A percentile compares a stretch with the other conserved stretches of the same genome.
Evolutionary conservation across 2,329 filamentous ascomycete species (phyloP).

Genomic region (Cercospora sp.): DNA sequence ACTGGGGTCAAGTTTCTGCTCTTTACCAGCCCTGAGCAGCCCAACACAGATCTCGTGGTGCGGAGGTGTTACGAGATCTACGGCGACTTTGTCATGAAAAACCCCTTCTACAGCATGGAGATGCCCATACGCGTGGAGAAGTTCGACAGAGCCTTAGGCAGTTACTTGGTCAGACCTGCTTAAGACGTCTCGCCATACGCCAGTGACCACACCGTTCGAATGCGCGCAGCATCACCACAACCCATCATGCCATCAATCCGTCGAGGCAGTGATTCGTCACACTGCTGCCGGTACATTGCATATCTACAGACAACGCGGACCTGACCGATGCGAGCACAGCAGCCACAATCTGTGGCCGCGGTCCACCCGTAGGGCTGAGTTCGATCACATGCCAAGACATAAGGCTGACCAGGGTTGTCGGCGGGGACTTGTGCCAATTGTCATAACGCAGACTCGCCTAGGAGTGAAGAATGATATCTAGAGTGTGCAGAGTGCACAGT

Average conservation of each 20-base stretch:
- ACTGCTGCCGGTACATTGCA: background rate
- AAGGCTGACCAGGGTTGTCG: background rate
- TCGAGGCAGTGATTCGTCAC: background rate
- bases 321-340: background rate
- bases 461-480: background rate
- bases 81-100: constrained; percentile 98
- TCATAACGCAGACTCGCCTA: background rate
- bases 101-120: constrained; percentile 96
- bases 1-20: constrained; percentile 95
- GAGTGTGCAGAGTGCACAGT: background rate
- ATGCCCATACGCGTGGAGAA: constrained; percentile 96
- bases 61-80: constrained; percentile 91
- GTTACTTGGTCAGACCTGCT: constrained; percentile 38
- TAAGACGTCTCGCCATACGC: constrained; percentile 13
- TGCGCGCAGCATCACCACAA: background rate
- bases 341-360: constrained; percentile 8
- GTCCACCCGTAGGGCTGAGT: constrained; percentile 10
- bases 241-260: background rate
- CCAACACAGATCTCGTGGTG: constrained; percentile 81
- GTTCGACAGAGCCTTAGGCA: constrained; percentile 69
- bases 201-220: background rate
- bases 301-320: background rate
- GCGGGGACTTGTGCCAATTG: background rate
- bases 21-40: constrained; percentile 87
- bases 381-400: background rate